A percentile compares a stretch with the other conserved stretches of the same genome.
phyloP scores from a whole-genome alignment of 208 protist genomes.

The Leishmania braziliensis region DNA sequence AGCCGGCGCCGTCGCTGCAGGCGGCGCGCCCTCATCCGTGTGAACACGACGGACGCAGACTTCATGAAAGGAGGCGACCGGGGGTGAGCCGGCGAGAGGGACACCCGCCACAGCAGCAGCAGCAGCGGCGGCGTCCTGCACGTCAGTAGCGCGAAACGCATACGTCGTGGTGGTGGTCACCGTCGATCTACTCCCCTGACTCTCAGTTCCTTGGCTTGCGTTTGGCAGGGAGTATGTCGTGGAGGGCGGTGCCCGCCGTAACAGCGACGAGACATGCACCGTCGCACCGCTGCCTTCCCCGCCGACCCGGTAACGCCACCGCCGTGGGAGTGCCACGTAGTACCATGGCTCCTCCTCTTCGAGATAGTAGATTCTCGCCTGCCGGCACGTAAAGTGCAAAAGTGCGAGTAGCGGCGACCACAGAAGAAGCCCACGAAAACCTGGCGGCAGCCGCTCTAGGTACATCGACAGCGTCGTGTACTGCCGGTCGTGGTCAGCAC shows the following conservation, averaged over 20 bases:
- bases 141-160: slow-evolving; percentile 2
- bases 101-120: background rate
- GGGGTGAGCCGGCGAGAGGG: slow-evolving; percentile 12
- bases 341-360: slow-evolving; percentile 41
- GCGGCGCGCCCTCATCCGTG: background rate
- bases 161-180: background rate
- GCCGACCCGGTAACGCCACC: slow-evolving; percentile 13
- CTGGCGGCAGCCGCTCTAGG: slow-evolving; percentile 48
- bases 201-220: background rate
- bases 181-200: background rate
- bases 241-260: slow-evolving; percentile 17
- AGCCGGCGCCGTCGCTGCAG: background rate
- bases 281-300: background rate
- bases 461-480: slow-evolving; percentile 51
- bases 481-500: background rate
- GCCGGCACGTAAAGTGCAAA: slow-evolving; percentile 46
- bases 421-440: slow-evolving; percentile 51
- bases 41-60: background rate
- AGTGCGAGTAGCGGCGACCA: slow-evolving; percentile 56
- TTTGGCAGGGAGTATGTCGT: background rate
- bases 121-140: slow-evolving; percentile 13
- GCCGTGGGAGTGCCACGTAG: slow-evolving; percentile 7
- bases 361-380: slow-evolving; percentile 59
- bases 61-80: slow-evolving; percentile 40
- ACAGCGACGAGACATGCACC: slow-evolving; percentile 18